Evolutionary conservation across 306 rosid species (phyloP).

Genomic region (Gynostemma pentaphyllum): DNA sequence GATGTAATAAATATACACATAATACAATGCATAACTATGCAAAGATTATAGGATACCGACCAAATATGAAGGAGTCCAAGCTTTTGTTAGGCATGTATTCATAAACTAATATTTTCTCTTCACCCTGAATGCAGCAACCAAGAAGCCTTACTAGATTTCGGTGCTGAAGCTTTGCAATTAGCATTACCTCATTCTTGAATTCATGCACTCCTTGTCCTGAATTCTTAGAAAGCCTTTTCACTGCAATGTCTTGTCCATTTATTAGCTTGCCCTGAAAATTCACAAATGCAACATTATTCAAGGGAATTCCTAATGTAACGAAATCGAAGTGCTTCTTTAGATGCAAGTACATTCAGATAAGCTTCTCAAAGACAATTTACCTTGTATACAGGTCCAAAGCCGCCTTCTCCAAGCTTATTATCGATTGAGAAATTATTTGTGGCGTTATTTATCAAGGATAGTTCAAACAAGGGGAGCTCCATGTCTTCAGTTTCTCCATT

Average conservation of each 20-base stretch:
- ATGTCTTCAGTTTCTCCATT: slow-evolving; percentile 35
- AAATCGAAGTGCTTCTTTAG: too few species aligned
- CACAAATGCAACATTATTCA: too few species aligned
- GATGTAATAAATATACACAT: too few species aligned
- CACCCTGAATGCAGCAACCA: too few species aligned
- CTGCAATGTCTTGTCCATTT: slow-evolving; percentile 13
- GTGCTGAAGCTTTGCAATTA: slow-evolving; percentile 20
- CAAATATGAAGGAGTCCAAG: too few species aligned
- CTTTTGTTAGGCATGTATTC: too few species aligned
- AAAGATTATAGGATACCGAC: too few species aligned
- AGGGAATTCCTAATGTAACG: too few species aligned
- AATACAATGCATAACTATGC: too few species aligned
- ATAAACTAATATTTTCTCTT: too few species aligned
- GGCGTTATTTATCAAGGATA: slow-evolving; percentile 15
- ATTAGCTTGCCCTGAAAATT: slow-evolving; percentile 10
- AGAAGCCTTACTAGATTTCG: too few species aligned
- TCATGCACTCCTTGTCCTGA: slow-evolving; percentile 15
- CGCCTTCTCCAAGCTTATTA: slow-evolving; percentile 30
- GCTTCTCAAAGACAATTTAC: slow-evolving; percentile 1
- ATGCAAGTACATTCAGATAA: too few species aligned
- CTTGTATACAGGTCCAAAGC: slow-evolving; percentile 24
- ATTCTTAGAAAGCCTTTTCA: slow-evolving; percentile 16
- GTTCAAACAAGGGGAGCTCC: slow-evolving; percentile 27
- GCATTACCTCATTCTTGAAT: slow-evolving; percentile 13
- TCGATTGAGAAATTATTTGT: slow-evolving; percentile 12